A percentile compares a stretch with the other conserved stretches of the same genome.
Evolutionary conservation across 2,329 filamentous ascomycete genomes (phyloP).

Genomic region (Tolypocladium amazonense): DNA sequence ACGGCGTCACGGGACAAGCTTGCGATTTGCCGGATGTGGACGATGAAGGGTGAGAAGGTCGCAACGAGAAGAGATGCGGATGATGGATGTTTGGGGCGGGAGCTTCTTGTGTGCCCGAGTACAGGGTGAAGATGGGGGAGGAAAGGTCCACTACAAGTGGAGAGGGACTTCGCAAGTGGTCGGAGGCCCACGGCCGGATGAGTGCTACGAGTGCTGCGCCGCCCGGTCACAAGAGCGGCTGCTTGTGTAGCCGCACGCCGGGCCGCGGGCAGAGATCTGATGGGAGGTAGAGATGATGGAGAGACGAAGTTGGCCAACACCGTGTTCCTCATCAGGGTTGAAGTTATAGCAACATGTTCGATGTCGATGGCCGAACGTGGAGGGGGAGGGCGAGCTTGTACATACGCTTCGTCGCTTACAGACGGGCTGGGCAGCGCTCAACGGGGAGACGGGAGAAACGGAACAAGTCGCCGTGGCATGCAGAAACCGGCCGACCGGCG

Average conservation of each 20-base stretch:
- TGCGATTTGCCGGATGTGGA: not conserved
- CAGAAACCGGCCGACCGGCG: too few relatives aligned
- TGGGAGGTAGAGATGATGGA: not conserved
- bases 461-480: not conserved
- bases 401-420: not conserved
- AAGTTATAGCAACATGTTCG: not conserved
- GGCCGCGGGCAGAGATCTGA: not conserved
- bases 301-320: not conserved
- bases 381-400: not conserved
- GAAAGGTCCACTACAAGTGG: not conserved
- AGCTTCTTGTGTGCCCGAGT: not conserved
- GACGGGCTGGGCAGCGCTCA: not conserved
- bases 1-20: not conserved
- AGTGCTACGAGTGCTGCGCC: not conserved
- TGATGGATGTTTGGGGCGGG: not conserved
- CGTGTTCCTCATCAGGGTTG: not conserved
- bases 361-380: not conserved
- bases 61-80: not conserved
- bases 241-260: not conserved
- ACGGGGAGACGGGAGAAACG: not conserved
- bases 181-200: not conserved
- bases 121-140: not conserved
- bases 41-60: not conserved
- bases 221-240: not conserved
- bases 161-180: not conserved